These are phyloP conservation scores for Trifolium dubium DNA, from an alignment of 306 rosid genomes.

Conservation along the genomic window DNA sequence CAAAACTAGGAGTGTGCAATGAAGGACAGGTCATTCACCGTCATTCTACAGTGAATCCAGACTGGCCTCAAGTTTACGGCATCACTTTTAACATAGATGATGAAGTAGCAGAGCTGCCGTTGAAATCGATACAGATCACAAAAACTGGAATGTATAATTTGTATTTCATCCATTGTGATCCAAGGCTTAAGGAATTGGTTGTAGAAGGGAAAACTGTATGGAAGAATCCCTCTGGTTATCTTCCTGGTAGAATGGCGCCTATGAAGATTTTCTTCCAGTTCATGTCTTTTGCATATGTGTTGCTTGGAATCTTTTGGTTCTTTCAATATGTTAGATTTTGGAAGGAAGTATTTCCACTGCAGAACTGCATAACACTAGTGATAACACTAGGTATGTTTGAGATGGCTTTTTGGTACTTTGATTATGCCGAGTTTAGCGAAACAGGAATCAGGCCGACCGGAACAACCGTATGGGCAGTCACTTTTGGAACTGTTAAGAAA, in stretches of 20 bases:
- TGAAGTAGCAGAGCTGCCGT: conserved; percentile 58
- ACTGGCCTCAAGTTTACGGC: conserved; percentile 86
- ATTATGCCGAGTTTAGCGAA: conserved; percentile 89
- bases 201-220: conserved; percentile 92
- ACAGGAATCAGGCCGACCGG: conserved; percentile 92
- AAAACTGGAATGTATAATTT: conserved; percentile 96
- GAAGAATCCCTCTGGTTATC: conserved; percentile 90
- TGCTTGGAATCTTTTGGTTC: conserved; percentile 93
- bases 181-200: conserved; percentile 67
- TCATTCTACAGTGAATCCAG: conserved; percentile 61
- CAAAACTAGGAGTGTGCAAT: conserved; percentile 80
- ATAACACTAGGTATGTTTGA: conserved; percentile 96
- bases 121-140: conserved; percentile 63
- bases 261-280: conserved; percentile 82
- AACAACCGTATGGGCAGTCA: conserved; percentile 90
- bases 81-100: conserved; percentile 63
- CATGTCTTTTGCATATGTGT: conserved; percentile 87
- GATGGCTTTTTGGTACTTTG: conserved; percentile 94
- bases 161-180: conserved; percentile 93
- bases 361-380: conserved; percentile 89
- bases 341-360: conserved; percentile 87
- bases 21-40: conserved; percentile 88
- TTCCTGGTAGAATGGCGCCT: conserved; percentile 99
- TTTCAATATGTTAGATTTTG: conserved; percentile 88
- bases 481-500: conserved; percentile 82